These are phyloP conservation scores for Escallonia rubra DNA, from an alignment of 129 eudicot species.

Conservation along the genomic window DNA sequence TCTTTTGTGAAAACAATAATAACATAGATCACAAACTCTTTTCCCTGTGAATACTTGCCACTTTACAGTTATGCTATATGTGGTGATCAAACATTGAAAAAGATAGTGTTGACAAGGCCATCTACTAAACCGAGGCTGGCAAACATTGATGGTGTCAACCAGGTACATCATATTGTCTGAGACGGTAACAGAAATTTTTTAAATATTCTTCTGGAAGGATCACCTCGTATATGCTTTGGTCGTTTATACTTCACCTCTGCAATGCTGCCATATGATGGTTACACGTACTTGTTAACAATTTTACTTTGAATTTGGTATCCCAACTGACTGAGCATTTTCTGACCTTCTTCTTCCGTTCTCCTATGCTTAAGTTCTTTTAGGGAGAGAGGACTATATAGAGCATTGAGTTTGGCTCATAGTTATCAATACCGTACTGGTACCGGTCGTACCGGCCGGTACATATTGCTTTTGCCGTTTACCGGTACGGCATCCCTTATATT, in stretches of 20 bases:
- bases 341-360: too few relatives aligned
- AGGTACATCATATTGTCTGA: slow-evolving; percentile 39
- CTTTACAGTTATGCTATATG: slow-evolving; percentile 76
- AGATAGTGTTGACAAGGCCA: slow-evolving; percentile 67
- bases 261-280: neutral
- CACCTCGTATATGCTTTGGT: neutral
- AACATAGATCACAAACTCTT: neutral
- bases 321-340: too few relatives aligned
- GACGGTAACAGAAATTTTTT: neutral
- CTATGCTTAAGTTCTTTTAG: too few relatives aligned
- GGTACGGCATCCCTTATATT: too few relatives aligned
- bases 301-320: too few relatives aligned
- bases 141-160: slow-evolving; percentile 92
- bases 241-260: neutral
- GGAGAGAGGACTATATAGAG: too few relatives aligned
- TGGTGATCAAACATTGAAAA: slow-evolving; percentile 81
- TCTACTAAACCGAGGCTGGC: slow-evolving; percentile 91
- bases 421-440: too few relatives aligned
- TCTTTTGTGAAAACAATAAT: neutral
- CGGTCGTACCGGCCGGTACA: too few relatives aligned
- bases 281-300: too few relatives aligned
- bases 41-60: slow-evolving; percentile 1
- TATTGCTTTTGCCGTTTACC: too few relatives aligned
- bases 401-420: too few relatives aligned
- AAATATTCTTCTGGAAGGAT: neutral